Evolutionary conservation across 805 yeast species (phyloP).

Genomic region (Candida maesae): DNA sequence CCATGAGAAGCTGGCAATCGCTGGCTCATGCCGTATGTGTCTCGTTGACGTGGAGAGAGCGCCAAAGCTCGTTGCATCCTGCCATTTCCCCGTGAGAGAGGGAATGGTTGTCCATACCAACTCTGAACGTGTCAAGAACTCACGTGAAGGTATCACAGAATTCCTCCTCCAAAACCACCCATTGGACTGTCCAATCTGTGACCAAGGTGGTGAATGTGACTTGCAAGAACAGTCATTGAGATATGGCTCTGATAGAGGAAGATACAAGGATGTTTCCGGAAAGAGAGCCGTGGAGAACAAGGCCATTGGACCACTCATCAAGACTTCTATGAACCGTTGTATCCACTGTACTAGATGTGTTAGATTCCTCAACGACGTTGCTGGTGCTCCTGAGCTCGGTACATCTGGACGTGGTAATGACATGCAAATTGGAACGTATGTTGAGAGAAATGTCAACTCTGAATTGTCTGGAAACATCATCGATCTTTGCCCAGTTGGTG

Average conservation of each 20-base stretch:
- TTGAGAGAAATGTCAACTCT: constrained; percentile 77
- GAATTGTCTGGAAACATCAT: constrained; percentile 85
- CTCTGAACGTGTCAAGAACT: constrained; percentile 72
- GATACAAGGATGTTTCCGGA: constrained; percentile 77
- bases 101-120: constrained; percentile 87
- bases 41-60: constrained; percentile 85
- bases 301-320: constrained; percentile 84
- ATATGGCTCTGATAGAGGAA: constrained; percentile 83
- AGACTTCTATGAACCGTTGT: constrained; percentile 90
- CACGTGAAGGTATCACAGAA: constrained; percentile 89
- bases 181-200: constrained; percentile 88
- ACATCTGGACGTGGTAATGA: constrained; percentile 89
- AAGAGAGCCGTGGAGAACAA: constrained; percentile 89
- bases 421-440: constrained; percentile 86
- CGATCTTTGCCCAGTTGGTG: constrained; percentile 91
- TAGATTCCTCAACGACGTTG: constrained; percentile 83
- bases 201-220: constrained; percentile 94
- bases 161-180: constrained; percentile 87
- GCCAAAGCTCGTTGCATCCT: constrained; percentile 85
- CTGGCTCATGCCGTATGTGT: constrained; percentile 94
- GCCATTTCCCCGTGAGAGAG: constrained; percentile 87
- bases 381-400: constrained; percentile 91
- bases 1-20: constrained; percentile 86
- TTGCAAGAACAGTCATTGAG: constrained; percentile 82
- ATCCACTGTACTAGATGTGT: constrained; percentile 92